Conservation (phyloP, 352 stramenopile genomes). For the Globisporangium sylvaticum region DNA sequence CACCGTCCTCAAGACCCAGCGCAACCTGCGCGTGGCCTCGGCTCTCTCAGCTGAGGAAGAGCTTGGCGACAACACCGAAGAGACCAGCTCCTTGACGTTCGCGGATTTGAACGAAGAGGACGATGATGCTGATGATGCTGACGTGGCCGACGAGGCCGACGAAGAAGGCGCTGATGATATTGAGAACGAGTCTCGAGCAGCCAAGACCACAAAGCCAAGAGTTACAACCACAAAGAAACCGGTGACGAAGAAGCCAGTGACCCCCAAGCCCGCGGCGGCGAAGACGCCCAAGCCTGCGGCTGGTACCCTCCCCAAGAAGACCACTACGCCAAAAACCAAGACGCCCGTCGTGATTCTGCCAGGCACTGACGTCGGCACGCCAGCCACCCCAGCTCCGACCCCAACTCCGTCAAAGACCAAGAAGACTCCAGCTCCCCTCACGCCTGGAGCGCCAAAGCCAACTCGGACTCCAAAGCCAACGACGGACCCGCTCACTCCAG, state of each 20-base stretch:
- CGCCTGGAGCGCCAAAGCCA: background rate
- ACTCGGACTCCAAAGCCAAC: background rate
- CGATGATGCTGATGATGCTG: too few species aligned
- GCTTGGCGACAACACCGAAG: background rate
- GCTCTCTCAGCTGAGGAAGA: background rate
- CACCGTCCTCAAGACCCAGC: background rate
- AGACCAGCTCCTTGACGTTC: background rate
- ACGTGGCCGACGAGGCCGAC: background rate
- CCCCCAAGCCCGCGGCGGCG: background rate
- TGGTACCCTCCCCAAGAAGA: background rate
- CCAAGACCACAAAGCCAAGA: background rate
- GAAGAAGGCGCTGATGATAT: background rate
- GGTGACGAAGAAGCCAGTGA: background rate
- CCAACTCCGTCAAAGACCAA: background rate
- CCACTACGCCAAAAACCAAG: background rate
- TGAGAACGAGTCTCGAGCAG: background rate
- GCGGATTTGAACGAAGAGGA: background rate
- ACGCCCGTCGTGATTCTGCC: background rate
- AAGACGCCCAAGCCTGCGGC: background rate
- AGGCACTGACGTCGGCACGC: background rate
- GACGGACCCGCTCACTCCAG: background rate
- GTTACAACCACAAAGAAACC: background rate
- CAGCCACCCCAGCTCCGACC: background rate
- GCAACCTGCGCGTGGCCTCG: constrained; percentile 3
- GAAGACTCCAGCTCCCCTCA: background rate